Evolutionary conservation across 2,329 filamentous ascomycete genomes (phyloP).

Genomic region (Podosphaera fusca): DNA sequence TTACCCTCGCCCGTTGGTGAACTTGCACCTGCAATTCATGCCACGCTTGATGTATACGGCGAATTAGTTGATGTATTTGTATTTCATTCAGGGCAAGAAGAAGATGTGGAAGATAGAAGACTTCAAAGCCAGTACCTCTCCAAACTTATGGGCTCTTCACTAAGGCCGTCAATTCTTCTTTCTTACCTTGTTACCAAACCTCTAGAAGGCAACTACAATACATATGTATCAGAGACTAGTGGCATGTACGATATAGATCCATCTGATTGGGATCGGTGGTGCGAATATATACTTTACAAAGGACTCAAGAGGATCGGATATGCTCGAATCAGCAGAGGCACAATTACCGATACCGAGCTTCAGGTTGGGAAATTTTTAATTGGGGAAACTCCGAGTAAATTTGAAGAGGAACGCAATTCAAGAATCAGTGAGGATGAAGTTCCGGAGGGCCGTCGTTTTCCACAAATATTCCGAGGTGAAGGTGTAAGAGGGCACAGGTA

Average conservation of each 20-base stretch:
- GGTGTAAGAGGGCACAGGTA: slow-evolving; percentile 79
- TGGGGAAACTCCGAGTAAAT: slow-evolving; percentile 42
- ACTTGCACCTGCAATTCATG: slow-evolving; percentile 84
- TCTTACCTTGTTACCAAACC: slow-evolving; percentile 86
- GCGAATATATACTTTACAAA: slow-evolving; percentile 96
- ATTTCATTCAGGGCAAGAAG: slow-evolving; percentile 96
- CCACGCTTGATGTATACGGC: slow-evolving; percentile 85
- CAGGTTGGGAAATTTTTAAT: slow-evolving; percentile 92
- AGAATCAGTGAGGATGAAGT: slow-evolving; percentile 49
- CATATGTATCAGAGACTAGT: slow-evolving; percentile 63
- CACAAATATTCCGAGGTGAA: slow-evolving; percentile 57
- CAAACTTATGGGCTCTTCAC: slow-evolving; percentile 63
- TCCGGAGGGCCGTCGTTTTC: slow-evolving; percentile 60
- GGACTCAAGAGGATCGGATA: slow-evolving; percentile 67
- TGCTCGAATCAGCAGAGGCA: slow-evolving; percentile 65
- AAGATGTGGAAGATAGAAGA: slow-evolving; percentile 76
- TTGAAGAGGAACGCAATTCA: slow-evolving; percentile 30
- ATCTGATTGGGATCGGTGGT: slow-evolving; percentile 91
- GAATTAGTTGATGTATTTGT: slow-evolving; percentile 82
- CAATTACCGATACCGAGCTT: slow-evolving; percentile 91
- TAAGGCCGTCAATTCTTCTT: slow-evolving; percentile 63
- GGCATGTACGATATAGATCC: slow-evolving; percentile 92
- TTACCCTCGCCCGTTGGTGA: slow-evolving; percentile 85
- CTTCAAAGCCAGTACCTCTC: slow-evolving; percentile 72
- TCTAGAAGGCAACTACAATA: slow-evolving; percentile 85